A percentile compares a stretch with the other conserved stretches of the same genome.
Evolutionary conservation across 805 yeast species (phyloP).

Genomic region (Ogataea paradorogensis): DNA sequence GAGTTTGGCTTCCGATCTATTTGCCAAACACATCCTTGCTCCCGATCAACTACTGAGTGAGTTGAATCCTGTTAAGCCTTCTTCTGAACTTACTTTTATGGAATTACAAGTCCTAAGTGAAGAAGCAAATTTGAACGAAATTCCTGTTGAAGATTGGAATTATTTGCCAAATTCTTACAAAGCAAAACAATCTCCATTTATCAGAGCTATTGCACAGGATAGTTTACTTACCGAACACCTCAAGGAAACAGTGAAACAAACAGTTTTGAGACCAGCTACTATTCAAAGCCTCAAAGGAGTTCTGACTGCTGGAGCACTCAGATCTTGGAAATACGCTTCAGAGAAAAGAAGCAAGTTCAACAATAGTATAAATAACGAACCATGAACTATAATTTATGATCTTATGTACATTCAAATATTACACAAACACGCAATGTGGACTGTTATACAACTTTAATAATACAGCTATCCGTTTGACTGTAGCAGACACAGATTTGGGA

Average conservation of each 20-base stretch:
- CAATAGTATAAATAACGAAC: constrained; percentile 6
- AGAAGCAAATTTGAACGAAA: constrained; percentile 15
- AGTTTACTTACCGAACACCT: constrained; percentile 33
- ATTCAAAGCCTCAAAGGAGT: constrained; percentile 81
- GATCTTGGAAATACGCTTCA: constrained; percentile 69
- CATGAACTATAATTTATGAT: constrained; percentile 7
- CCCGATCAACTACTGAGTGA: constrained; percentile 6
- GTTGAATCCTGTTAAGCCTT: constrained; percentile 15
- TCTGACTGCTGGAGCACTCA: constrained; percentile 77
- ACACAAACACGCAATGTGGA: constrained; percentile 4
- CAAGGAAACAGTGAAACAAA: constrained; percentile 43
- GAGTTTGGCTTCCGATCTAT: constrained; percentile 30
- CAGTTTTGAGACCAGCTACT: constrained; percentile 67
- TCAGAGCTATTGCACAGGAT: constrained; percentile 43
- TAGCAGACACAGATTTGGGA: constrained; percentile 28
- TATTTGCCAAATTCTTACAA: constrained; percentile 27
- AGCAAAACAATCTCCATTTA: constrained; percentile 33
- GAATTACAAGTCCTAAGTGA: constrained; percentile 23
- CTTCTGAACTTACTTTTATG: constrained; percentile 23
- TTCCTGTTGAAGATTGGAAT: constrained; percentile 35
- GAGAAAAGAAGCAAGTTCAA: constrained; percentile 54
- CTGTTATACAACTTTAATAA: constrained; percentile 17
- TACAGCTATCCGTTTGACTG: constrained; percentile 26
- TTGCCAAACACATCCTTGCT: constrained; percentile 27
- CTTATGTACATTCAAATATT: constrained; percentile 10